Conservation (phyloP, 2,329 filamentous ascomycete genomes). For the Ophiostoma quercus region DNA sequence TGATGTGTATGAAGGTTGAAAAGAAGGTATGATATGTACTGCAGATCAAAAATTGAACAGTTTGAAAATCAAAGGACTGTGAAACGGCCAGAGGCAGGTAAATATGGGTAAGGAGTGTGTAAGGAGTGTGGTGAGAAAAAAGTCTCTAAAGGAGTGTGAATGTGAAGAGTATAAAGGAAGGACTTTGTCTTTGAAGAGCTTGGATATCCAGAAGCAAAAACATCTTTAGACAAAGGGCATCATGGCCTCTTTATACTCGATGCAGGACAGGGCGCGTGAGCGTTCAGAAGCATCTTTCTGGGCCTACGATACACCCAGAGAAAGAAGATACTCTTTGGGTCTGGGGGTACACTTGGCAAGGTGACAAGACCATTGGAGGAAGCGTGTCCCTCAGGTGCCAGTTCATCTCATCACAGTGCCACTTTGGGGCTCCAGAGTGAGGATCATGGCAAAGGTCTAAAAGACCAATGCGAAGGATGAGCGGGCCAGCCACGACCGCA, state of each 20-base stretch:
- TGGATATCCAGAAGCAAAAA: neutral
- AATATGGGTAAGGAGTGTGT: neutral
- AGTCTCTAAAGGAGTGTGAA: neutral
- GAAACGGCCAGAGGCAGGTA: neutral
- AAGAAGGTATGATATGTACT: neutral
- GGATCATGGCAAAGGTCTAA: neutral
- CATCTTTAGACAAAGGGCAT: neutral
- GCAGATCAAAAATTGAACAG: neutral
- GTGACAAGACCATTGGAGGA: neutral
- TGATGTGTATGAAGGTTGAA: neutral
- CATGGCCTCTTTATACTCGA: slow-evolving; percentile 3
- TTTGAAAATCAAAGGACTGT: neutral
- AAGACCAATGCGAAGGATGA: neutral
- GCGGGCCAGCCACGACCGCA: neutral
- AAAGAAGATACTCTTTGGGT: neutral
- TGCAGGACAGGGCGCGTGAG: neutral
- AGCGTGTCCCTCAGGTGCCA: neutral
- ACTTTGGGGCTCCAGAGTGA: neutral
- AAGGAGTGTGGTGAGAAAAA: neutral
- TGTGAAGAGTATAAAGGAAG: neutral
- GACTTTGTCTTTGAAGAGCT: neutral
- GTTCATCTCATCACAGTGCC: neutral
- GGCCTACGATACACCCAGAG: neutral
- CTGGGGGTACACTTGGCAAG: neutral
- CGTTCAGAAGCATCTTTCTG: neutral